Evolutionary conservation across 1,139 yeast genomes (phyloP).

Genomic region (Candida neerlandica): DNA sequence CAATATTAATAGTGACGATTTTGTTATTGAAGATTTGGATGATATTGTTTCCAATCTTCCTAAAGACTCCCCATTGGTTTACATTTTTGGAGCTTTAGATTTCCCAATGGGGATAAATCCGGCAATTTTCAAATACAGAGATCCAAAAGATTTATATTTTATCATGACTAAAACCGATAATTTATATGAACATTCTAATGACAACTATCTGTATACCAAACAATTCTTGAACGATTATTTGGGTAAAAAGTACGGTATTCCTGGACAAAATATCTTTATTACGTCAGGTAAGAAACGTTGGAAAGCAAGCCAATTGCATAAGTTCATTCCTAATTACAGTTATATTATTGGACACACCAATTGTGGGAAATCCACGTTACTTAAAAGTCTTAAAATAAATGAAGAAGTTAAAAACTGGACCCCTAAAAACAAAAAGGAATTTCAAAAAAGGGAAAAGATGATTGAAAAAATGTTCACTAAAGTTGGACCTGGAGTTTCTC

Average conservation of each 20-base stretch:
- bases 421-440: conserved; percentile 13
- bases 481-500: conserved; percentile 50
- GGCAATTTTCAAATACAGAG: conserved; percentile 37
- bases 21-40: conserved; percentile 35
- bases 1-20: conserved; percentile 29
- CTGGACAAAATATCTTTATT: conserved; percentile 48
- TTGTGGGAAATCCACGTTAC: conserved; percentile 73
- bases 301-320: conserved; percentile 44
- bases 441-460: conserved; percentile 9
- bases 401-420: conserved; percentile 9
- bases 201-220: conserved; percentile 37
- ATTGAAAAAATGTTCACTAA: conserved; percentile 21
- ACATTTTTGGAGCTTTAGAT: conserved; percentile 66
- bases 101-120: conserved; percentile 64
- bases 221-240: conserved; percentile 51
- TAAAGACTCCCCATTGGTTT: conserved; percentile 50
- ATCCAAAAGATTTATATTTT: conserved; percentile 44
- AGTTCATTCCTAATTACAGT: conserved; percentile 40
- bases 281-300: conserved; percentile 55
- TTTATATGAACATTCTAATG: conserved; percentile 36
- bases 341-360: conserved; percentile 75
- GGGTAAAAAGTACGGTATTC: conserved; percentile 38
- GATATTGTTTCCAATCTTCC: conserved; percentile 50
- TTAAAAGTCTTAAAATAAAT: conserved; percentile 35
- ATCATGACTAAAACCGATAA: conserved; percentile 64